phyloP scores from a whole-genome alignment of 2,329 filamentous ascomycete genomes.

The Emericellopsis cladophorae region DNA sequence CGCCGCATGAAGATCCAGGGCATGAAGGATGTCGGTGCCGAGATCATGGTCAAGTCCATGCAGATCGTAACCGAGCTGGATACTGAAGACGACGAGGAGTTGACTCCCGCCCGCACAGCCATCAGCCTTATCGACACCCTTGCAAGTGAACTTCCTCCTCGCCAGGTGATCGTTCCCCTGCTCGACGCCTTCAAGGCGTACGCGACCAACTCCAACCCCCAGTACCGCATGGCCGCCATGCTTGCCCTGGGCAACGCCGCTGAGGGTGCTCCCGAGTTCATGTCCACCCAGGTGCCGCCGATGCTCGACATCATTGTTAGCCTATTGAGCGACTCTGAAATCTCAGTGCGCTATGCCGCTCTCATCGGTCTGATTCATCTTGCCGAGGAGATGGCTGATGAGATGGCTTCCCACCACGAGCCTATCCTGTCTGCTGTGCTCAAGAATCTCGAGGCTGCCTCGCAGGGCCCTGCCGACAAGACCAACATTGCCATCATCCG shows the following conservation, averaged over 20 bases:
- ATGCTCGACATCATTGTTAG: conserved; percentile 77
- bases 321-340: conserved; percentile 73
- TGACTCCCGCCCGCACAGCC: conserved; percentile 70
- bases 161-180: conserved; percentile 86
- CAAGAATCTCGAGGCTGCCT: conserved; percentile 77
- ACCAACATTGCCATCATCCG: conserved; percentile 79
- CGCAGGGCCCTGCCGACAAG: conserved; percentile 54
- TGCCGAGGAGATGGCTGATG: conserved; percentile 86
- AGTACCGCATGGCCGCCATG: conserved; percentile 81
- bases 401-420: conserved; percentile 75
- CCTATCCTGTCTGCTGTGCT: conserved; percentile 73
- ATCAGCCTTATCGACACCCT: conserved; percentile 82
- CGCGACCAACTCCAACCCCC: conserved; percentile 59
- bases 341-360: conserved; percentile 74
- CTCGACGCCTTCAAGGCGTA: conserved; percentile 78
- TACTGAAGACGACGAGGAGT: conserved; percentile 59
- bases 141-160: conserved; percentile 76
- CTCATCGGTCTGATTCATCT: conserved; percentile 80
- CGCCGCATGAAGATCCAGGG: conserved; percentile 92
- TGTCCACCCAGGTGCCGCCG: conserved; percentile 78
- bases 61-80: conserved; percentile 85
- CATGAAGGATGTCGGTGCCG: conserved; percentile 70
- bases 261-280: conserved; percentile 94
- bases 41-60: conserved; percentile 77
- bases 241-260: conserved; percentile 87